Evolutionary conservation across 176 grass and related monocot species (phyloP), one percentile per base, ranked within the genome.

Genomic region (Olyra latifolia): DNA sequence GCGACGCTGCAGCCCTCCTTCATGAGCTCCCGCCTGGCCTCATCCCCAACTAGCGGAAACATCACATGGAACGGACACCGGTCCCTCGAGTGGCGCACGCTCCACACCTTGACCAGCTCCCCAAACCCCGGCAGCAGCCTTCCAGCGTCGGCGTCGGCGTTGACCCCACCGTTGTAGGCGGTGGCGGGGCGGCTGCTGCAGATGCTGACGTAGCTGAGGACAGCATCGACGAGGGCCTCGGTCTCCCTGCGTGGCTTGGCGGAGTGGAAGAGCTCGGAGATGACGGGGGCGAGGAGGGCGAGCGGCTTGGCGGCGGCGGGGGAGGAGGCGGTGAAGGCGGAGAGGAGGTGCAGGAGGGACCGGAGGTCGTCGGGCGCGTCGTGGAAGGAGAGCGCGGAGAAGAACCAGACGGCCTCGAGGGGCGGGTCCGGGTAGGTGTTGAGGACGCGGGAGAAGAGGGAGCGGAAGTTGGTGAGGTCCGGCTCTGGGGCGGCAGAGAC

Each of bases 41-140:
- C 90, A 13, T 88, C 88, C 69, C 88, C 90, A 3, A 87, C 88
- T 4, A 95, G 86, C 38, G 92, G 93, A 84, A 99, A 96, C 14
- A 99, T 73, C 75, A 90, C 81, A 74, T 80, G 83, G 73, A 99
- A 87, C 35, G 78, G 77, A 67, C 89, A 88, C 50, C 76, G 82
- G 57, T 71, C 82, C 83, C 15, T 83, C 0, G 84, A 82, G 57
- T 93, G 87, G 25, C 71, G 87, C 82, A 93, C 88, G 6, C 86
- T 95, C 97, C 97, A 99, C 71, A 99, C 84, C 78, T 86, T 86
- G 86, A 95, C 90, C 46, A 96, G 91, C 70, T 99, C 97, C 27
- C 72, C 72, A 42, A 99, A 95, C 5, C 84, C 77, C 50, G 93
- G 90, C 68, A 95, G 85, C 47, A 95, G 80, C 14, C 23, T 75